Evolutionary conservation across 805 yeast species (phyloP).

Genomic region (Lachancea mirantina): DNA sequence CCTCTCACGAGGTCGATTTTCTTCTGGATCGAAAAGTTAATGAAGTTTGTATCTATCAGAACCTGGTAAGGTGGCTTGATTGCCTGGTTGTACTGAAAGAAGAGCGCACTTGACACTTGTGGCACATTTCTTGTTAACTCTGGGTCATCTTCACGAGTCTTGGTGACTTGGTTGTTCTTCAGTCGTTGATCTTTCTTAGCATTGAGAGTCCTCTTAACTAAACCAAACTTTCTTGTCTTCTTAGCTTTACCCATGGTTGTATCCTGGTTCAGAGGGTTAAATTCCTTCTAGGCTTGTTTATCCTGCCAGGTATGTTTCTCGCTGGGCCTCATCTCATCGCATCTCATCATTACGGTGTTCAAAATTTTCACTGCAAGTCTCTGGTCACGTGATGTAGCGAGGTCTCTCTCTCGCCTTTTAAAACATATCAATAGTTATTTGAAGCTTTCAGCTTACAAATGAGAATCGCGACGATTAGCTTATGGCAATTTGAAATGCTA

Average conservation of each 20-base stretch:
- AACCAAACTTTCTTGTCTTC: constrained; percentile 95
- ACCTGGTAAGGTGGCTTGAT: constrained; percentile 98
- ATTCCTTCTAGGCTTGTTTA: too few relatives aligned
- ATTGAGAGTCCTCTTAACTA: constrained; percentile 73
- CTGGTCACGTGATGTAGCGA: too few relatives aligned
- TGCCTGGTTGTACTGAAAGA: constrained; percentile 89
- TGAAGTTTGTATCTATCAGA: constrained; percentile 91
- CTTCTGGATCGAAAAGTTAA: constrained; percentile 93
- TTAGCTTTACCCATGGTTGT: constrained; percentile 84
- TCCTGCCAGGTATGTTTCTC: neutral
- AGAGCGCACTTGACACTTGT: constrained; percentile 91
- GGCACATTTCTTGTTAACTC: constrained; percentile 74
- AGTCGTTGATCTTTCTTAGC: constrained; percentile 59
- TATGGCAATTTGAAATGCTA: too few relatives aligned
- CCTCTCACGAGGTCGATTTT: constrained; percentile 93
- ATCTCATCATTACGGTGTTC: neutral
- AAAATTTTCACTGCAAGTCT: too few relatives aligned
- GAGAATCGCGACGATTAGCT: too few relatives aligned
- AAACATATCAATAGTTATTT: too few relatives aligned
- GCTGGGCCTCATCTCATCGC: constrained; percentile 8
- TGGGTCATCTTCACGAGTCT: constrained; percentile 51
- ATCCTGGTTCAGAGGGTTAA: neutral
- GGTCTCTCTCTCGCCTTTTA: too few relatives aligned
- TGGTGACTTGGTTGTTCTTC: constrained; percentile 36
- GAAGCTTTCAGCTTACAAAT: too few relatives aligned